Evolutionary conservation across 805 yeast genomes (phyloP).

Genomic region (Pichia phayaonensis): DNA sequence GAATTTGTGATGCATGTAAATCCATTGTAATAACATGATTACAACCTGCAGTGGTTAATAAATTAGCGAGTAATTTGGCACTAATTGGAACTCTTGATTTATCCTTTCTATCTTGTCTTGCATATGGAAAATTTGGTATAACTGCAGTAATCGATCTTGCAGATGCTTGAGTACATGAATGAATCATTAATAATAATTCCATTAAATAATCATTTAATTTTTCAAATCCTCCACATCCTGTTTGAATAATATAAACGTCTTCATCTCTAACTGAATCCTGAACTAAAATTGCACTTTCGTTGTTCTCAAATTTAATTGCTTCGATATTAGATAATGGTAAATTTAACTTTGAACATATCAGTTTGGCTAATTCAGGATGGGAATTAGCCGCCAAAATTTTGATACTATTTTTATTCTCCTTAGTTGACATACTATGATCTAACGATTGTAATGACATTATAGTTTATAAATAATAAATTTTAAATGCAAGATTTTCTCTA

Average conservation of each 20-base stretch:
- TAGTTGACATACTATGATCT: constrained; percentile 23
- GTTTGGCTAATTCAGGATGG: constrained; percentile 75
- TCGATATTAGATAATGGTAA: constrained; percentile 65
- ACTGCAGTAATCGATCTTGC: constrained; percentile 92
- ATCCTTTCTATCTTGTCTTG: constrained; percentile 95
- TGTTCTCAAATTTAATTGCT: constrained; percentile 79
- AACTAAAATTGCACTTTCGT: constrained; percentile 81
- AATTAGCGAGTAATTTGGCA: constrained; percentile 87
- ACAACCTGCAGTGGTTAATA: constrained; percentile 91
- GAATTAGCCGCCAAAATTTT: constrained; percentile 58
- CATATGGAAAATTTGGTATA: constrained; percentile 92
- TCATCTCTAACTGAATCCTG: constrained; percentile 89
- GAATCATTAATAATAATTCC: constrained; percentile 84
- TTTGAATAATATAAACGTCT: constrained; percentile 78
- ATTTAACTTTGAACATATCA: constrained; percentile 60
- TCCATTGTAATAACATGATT: constrained; percentile 96
- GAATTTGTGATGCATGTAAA: constrained; percentile 94
- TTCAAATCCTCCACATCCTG: constrained; percentile 76
- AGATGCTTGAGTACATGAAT: constrained; percentile 93
- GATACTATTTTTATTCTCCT: constrained; percentile 36
- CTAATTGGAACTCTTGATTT: constrained; percentile 95
- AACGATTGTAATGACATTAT: background rate
- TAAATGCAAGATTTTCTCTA: background rate
- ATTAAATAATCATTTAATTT: constrained; percentile 74
- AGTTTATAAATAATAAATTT: background rate